Percentiles rank a stretch among this genome's conserved stretches.
These are phyloP conservation scores for Plasmodium knowlesi DNA, from an alignment of 169 alveolate genomes.

Conservation along the genomic window DNA sequence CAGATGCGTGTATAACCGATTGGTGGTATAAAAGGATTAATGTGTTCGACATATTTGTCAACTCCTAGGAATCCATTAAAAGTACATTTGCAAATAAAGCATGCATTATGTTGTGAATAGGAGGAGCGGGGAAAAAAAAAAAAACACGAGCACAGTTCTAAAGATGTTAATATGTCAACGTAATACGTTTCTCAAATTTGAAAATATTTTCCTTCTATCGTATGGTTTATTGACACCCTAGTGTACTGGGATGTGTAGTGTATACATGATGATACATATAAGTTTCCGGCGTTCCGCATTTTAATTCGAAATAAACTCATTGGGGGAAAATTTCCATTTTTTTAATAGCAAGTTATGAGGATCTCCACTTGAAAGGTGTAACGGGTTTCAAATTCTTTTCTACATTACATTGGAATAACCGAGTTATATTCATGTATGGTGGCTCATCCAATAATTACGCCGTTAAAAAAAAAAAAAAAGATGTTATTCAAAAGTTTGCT, in stretches of 20 bases:
- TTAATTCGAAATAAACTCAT: not conserved
- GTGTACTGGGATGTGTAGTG: not conserved
- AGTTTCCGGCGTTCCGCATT: not conserved
- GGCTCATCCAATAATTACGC: not conserved
- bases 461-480: not conserved
- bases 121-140: not conserved
- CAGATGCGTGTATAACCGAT: not conserved
- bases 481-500: slow-evolving; percentile 1
- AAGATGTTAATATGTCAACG: not conserved
- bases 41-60: not conserved
- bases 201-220: not conserved
- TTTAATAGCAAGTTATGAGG: not conserved
- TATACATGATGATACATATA: not conserved
- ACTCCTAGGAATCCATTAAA: not conserved
- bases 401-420: not conserved
- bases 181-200: not conserved
- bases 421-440: not conserved
- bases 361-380: not conserved
- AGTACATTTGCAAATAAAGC: not conserved
- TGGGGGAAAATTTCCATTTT: not conserved
- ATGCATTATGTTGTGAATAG: not conserved
- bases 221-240: not conserved
- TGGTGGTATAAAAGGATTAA: not conserved
- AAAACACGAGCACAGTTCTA: not conserved
- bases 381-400: not conserved